Evolutionary conservation across 176 grass and related monocot species (phyloP).

Genomic region (Areca catechu): DNA sequence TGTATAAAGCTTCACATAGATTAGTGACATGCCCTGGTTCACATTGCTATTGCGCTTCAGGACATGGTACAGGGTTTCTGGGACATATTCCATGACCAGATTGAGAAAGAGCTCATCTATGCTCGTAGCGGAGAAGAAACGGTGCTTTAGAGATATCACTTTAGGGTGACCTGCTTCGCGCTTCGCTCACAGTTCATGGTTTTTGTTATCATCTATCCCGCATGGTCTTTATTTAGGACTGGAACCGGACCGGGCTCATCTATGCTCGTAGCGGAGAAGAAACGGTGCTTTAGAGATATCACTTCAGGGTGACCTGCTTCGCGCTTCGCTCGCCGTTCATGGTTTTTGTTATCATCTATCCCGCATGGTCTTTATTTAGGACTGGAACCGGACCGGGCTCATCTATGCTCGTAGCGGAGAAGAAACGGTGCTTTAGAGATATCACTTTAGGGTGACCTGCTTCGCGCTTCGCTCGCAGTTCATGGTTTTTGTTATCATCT

Average conservation of each 20-base stretch:
- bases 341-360: too few species aligned
- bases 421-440: conserved; percentile 59
- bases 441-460: conserved; percentile 49
- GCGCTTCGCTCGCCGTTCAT: too few species aligned
- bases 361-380: too few species aligned
- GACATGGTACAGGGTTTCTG: conserved; percentile 46
- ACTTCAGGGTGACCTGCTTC: conserved; percentile 50
- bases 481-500: too few species aligned
- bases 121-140: conserved; percentile 60
- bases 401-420: conserved; percentile 47
- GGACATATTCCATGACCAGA: conserved; percentile 36
- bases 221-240: too few species aligned
- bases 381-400: too few species aligned
- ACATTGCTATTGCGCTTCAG: conserved; percentile 46
- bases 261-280: conserved; percentile 52
- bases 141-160: conserved; percentile 47
- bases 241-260: too few species aligned
- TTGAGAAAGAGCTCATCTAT: conserved; percentile 54
- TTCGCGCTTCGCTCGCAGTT: too few species aligned
- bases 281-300: conserved; percentile 53
- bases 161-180: too few species aligned
- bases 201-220: too few species aligned
- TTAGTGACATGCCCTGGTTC: conserved; percentile 50
- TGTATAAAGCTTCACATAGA: conserved; percentile 63
- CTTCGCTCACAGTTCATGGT: too few species aligned